phyloP scores from a whole-genome alignment of 2,329 filamentous ascomycete species.

The Aspergillus pseudonomiae region DNA sequence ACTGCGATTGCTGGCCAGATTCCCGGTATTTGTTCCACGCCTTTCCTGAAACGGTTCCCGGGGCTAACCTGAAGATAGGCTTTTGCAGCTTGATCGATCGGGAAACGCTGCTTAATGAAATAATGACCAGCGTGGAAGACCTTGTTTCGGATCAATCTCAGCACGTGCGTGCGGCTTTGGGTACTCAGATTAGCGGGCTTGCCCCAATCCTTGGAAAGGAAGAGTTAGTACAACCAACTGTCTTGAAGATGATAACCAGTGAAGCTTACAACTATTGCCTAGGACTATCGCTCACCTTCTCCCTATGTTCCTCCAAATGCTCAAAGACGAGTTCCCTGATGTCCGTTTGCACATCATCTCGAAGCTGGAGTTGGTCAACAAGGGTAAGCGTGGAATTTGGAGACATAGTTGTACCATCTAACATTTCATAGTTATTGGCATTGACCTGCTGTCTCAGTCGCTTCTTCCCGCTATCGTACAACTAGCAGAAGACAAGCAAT shows the following conservation, averaged over 20 bases:
- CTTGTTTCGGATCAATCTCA: slow-evolving; percentile 95
- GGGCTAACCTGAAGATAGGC: slow-evolving; percentile 54
- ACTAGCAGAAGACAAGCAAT: slow-evolving; percentile 98
- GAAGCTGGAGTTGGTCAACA: slow-evolving; percentile 98
- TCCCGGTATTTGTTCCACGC: slow-evolving; percentile 59
- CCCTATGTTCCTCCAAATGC: slow-evolving; percentile 98
- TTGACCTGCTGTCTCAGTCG: slow-evolving; percentile 93
- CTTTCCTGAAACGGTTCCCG: not conserved
- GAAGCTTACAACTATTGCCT: slow-evolving; percentile 18
- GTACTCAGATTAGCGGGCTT: slow-evolving; percentile 94
- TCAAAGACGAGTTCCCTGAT: slow-evolving; percentile 98
- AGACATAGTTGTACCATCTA: not conserved
- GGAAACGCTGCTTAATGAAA: slow-evolving; percentile 85
- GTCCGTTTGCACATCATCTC: slow-evolving; percentile 98
- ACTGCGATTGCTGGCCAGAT: slow-evolving; percentile 98
- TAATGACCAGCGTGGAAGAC: slow-evolving; percentile 95
- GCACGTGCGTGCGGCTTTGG: slow-evolving; percentile 92
- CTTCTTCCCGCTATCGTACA: slow-evolving; percentile 96
- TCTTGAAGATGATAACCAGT: too few species aligned
- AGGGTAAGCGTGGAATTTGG: slow-evolving; percentile 61
- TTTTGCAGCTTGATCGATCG: slow-evolving; percentile 91
- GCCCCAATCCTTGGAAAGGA: slow-evolving; percentile 97
- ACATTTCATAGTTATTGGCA: slow-evolving; percentile 76
- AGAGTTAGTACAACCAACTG: slow-evolving; percentile 64
- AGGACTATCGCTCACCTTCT: slow-evolving; percentile 95